Evolutionary conservation across 1,284 basidiomycete genomes (phyloP).

Genomic region (Grifola frondosa): DNA sequence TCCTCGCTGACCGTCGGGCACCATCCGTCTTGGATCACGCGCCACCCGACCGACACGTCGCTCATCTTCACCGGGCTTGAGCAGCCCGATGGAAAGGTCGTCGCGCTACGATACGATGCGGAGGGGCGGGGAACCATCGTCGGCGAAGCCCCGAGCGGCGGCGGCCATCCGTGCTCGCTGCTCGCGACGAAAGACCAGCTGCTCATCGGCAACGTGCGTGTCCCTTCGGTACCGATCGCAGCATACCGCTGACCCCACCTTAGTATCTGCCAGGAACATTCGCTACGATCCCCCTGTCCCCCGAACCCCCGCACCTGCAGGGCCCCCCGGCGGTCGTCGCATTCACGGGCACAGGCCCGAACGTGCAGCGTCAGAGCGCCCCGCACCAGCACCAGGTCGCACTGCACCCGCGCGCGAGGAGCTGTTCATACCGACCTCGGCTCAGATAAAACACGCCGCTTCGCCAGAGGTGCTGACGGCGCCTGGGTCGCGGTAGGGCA

Average conservation of each 20-base stretch:
- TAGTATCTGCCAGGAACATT: slow-evolving; percentile 66
- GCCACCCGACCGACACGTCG: slow-evolving; percentile 52
- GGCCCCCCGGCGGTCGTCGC: slow-evolving; percentile 14
- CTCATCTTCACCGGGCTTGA: slow-evolving; percentile 57
- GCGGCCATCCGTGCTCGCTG: slow-evolving; percentile 60
- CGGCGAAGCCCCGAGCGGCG: slow-evolving; percentile 49
- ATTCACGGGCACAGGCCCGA: slow-evolving; percentile 53
- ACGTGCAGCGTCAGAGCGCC: slow-evolving; percentile 56
- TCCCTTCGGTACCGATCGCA: not conserved
- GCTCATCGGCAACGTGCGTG: slow-evolving; percentile 67
- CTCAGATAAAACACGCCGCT: slow-evolving; percentile 59
- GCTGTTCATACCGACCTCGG: slow-evolving; percentile 71
- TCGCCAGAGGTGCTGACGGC: slow-evolving; percentile 42
- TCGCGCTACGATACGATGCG: slow-evolving; percentile 49
- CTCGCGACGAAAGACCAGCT: slow-evolving; percentile 50
- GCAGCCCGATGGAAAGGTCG: slow-evolving; percentile 55
- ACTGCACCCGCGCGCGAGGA: slow-evolving; percentile 46
- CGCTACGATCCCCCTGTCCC: slow-evolving; percentile 48
- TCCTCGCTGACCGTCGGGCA: slow-evolving; percentile 53
- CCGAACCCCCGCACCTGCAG: slow-evolving; percentile 44
- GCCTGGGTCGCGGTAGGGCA: slow-evolving; percentile 46
- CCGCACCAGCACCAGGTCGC: slow-evolving; percentile 72
- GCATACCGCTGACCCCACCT: not conserved
- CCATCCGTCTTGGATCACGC: slow-evolving; percentile 70
- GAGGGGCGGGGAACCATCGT: slow-evolving; percentile 46